Percentiles rank a stretch among this genome's conserved stretches.
phyloP scores from a whole-genome alignment of 495 filamentous ascomycete genomes.

The Amniculicola lignicola region DNA sequence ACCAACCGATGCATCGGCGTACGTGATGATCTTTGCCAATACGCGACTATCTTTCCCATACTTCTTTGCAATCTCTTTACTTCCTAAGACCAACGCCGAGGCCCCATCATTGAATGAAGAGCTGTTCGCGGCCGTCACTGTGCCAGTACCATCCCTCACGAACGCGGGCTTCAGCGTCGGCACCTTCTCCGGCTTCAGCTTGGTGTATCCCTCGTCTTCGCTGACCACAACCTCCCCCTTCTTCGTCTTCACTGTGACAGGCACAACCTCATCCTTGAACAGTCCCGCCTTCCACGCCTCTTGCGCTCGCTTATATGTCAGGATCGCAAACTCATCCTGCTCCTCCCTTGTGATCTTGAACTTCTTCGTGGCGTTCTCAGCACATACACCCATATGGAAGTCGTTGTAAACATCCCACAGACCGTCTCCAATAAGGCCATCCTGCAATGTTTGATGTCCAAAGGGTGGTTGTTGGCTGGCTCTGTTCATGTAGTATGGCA shows the following conservation, averaged over 20 bases:
- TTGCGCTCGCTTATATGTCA: constrained; percentile 82
- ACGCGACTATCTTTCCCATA: constrained; percentile 71
- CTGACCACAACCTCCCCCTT: constrained; percentile 74
- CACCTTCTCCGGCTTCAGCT: constrained; percentile 79
- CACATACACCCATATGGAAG: constrained; percentile 96
- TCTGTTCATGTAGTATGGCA: constrained; percentile 86
- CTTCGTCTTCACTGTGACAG: constrained; percentile 76
- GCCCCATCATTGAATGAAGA: constrained; percentile 93
- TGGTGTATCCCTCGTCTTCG: constrained; percentile 84
- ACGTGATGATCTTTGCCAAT: constrained; percentile 77
- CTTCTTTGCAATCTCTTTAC: constrained; percentile 68
- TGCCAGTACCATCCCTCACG: constrained; percentile 74
- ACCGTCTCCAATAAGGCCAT: constrained; percentile 92
- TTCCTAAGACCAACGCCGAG: constrained; percentile 82
- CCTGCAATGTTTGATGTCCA: constrained; percentile 79
- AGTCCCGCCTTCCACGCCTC: constrained; percentile 76
- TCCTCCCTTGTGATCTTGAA: constrained; percentile 72
- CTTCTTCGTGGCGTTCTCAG: constrained; percentile 93
- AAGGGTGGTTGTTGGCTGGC: constrained; percentile 73
- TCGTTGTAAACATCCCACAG: constrained; percentile 96
- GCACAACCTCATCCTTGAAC: constrained; percentile 83
- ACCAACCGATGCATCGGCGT: constrained; percentile 79
- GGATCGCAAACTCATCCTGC: constrained; percentile 88
- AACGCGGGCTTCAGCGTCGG: constrained; percentile 88
- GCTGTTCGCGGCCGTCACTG: constrained; percentile 90